Percentiles rank a stretch among this genome's conserved stretches.
These are phyloP conservation scores for Spergularia bocconei DNA, from an alignment of 148 eudicot species.

Conservation along the genomic window DNA sequence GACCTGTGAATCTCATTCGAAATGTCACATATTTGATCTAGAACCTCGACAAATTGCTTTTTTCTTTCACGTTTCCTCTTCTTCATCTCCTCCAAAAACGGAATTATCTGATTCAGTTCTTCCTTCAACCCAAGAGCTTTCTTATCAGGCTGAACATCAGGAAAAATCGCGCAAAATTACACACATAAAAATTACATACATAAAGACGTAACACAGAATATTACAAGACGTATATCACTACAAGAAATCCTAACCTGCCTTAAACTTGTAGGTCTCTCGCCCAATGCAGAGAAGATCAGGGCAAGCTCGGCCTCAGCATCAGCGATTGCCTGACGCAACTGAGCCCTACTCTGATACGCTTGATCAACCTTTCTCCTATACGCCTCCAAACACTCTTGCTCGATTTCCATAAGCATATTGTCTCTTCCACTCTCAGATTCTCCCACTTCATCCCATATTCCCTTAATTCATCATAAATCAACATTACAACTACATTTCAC, in stretches of 20 bases:
- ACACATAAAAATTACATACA: background rate
- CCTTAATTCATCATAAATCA: slow-evolving; percentile 37
- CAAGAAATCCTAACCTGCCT: slow-evolving; percentile 44
- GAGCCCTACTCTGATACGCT: slow-evolving; percentile 58
- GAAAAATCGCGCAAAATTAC: slow-evolving; percentile 2
- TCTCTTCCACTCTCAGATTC: slow-evolving; percentile 63
- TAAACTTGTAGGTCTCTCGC: slow-evolving; percentile 44
- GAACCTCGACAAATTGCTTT: slow-evolving; percentile 54
- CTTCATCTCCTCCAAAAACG: slow-evolving; percentile 61
- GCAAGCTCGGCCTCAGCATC: slow-evolving; percentile 80
- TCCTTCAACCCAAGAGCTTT: slow-evolving; percentile 53
- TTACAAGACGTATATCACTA: background rate
- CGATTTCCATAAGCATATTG: slow-evolving; percentile 64
- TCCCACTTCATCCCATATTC: slow-evolving; percentile 92
- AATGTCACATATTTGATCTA: slow-evolving; percentile 50
- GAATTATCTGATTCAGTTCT: slow-evolving; percentile 50
- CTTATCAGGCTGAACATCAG: slow-evolving; percentile 37
- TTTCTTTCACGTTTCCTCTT: slow-evolving; percentile 58
- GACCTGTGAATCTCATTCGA: slow-evolving; percentile 50
- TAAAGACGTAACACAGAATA: background rate
- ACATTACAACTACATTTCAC: background rate
- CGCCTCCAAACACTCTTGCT: slow-evolving; percentile 70
- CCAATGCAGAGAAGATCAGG: slow-evolving; percentile 54
- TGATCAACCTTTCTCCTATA: slow-evolving; percentile 78
- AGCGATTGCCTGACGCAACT: slow-evolving; percentile 63